phyloP scores from a whole-genome alignment of 148 eudicot genomes.

The Pharnaceum exiguum region DNA sequence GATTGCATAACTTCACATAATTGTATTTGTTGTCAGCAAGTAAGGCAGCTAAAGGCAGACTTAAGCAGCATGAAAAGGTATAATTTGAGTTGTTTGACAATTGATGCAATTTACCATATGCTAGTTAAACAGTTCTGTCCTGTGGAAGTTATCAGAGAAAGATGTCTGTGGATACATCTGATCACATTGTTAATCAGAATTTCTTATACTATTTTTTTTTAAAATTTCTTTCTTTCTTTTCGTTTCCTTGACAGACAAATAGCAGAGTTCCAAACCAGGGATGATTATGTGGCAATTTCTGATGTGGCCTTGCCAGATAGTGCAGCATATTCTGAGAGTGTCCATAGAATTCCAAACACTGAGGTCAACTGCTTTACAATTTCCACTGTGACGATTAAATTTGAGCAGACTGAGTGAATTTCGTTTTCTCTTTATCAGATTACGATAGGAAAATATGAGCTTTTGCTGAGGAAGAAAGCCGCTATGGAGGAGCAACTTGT shows the following conservation, averaged over 20 bases:
- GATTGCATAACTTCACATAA: slow-evolving; percentile 32
- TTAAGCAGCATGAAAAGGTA: slow-evolving; percentile 31
- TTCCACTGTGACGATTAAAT: neutral
- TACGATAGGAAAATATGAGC: slow-evolving; percentile 27
- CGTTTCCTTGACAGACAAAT: slow-evolving; percentile 12
- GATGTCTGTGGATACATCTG: too few relatives aligned
- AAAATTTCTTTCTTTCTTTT: neutral
- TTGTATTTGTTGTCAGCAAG: slow-evolving; percentile 28
- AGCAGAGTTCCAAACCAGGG: slow-evolving; percentile 15
- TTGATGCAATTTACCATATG: too few relatives aligned
- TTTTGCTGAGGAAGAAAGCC: slow-evolving; percentile 31
- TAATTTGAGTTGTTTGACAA: neutral
- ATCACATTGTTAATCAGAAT: neutral
- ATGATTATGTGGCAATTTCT: slow-evolving; percentile 11
- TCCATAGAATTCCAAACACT: neutral
- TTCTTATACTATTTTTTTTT: neutral
- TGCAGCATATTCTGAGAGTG: slow-evolving; percentile 8
- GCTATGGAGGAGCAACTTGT: slow-evolving; percentile 31
- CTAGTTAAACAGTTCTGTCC: neutral
- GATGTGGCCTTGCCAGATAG: slow-evolving; percentile 3
- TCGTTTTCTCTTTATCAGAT: neutral
- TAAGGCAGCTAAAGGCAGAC: slow-evolving; percentile 31
- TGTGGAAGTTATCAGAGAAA: too few relatives aligned
- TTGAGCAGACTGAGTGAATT: neutral
- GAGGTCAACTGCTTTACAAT: slow-evolving; percentile 8